Conservation (phyloP, 371 early-diverging fungal genomes). For the Zancudomyces culisetae region DNA sequence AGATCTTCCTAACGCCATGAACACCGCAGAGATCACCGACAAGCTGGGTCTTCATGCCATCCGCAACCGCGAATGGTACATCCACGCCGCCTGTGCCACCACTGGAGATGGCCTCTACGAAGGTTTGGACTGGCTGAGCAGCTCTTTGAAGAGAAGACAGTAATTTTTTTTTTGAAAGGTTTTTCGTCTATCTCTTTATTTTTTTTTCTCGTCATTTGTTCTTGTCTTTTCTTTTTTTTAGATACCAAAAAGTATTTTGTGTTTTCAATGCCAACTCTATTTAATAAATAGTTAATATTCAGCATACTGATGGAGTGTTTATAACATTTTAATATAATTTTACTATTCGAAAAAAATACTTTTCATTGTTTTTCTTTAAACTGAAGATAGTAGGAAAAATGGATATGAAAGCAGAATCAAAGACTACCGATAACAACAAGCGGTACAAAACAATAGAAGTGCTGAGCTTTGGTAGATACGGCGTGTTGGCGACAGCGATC, state of each 20-base stretch:
- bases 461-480: slow-evolving; percentile 17
- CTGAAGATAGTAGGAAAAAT: not conserved
- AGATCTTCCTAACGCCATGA: slow-evolving; percentile 77
- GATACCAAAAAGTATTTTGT: no score
- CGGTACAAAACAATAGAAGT: slow-evolving; percentile 16
- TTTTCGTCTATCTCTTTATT: no score
- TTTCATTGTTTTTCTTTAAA: no score
- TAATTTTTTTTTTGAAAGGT: no score
- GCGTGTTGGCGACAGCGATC: slow-evolving; percentile 17
- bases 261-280: no score
- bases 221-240: no score
- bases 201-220: no score
- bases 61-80: slow-evolving; percentile 67
- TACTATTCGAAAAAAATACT: no score
- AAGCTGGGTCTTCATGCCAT: slow-evolving; percentile 63
- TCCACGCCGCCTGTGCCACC: slow-evolving; percentile 85
- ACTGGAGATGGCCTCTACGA: slow-evolving; percentile 89
- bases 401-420: not conserved
- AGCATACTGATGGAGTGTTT: no score
- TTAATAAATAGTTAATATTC: no score
- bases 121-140: slow-evolving; percentile 63
- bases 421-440: slow-evolving; percentile 1
- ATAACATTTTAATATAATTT: no score
- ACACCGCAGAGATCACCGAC: slow-evolving; percentile 63
- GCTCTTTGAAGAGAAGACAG: slow-evolving; percentile 9